Conservation (phyloP, 768 basidiomycete species). For the Suillus spraguei region DNA sequence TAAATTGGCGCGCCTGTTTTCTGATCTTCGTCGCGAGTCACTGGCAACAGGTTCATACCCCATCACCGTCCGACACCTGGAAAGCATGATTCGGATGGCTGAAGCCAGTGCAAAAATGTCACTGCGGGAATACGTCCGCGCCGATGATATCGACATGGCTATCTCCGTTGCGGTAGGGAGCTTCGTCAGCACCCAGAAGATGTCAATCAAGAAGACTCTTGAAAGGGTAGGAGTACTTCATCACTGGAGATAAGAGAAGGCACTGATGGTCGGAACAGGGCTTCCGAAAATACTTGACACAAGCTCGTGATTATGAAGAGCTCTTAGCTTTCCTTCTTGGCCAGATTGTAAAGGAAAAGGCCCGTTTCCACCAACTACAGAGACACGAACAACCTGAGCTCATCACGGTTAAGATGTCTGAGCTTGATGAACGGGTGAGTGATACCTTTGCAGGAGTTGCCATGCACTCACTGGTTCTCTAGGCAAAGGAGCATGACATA, state of each 20-base stretch:
- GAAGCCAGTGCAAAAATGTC: constrained; percentile 99
- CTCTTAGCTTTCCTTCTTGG: constrained; percentile 93
- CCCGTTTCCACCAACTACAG: constrained; percentile 79
- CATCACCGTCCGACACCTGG: constrained; percentile 95
- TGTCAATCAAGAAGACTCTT: constrained; percentile 97
- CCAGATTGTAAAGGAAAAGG: constrained; percentile 90
- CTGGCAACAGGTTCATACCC: constrained; percentile 98
- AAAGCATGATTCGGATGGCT: constrained; percentile 99
- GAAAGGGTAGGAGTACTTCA: constrained; percentile 63
- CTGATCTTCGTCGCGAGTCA: constrained; percentile 94
- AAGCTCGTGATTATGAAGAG: constrained; percentile 95
- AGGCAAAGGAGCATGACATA: constrained; percentile 98
- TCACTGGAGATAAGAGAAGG: background rate
- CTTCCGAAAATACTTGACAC: constrained; percentile 97
- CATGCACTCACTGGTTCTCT: constrained; percentile 17
- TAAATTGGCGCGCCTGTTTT: constrained; percentile 91
- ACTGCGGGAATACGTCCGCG: constrained; percentile 90
- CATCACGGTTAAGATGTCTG: constrained; percentile 73
- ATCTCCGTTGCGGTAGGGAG: constrained; percentile 94
- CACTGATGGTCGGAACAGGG: constrained; percentile 51
- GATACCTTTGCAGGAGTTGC: background rate
- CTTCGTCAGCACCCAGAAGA: constrained; percentile 96
- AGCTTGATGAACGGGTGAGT: constrained; percentile 86
- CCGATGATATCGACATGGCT: constrained; percentile 96
- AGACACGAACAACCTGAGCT: constrained; percentile 76